phyloP scores from a whole-genome alignment of 2,329 filamentous ascomycete species.

The Epichloe coenophiala region DNA sequence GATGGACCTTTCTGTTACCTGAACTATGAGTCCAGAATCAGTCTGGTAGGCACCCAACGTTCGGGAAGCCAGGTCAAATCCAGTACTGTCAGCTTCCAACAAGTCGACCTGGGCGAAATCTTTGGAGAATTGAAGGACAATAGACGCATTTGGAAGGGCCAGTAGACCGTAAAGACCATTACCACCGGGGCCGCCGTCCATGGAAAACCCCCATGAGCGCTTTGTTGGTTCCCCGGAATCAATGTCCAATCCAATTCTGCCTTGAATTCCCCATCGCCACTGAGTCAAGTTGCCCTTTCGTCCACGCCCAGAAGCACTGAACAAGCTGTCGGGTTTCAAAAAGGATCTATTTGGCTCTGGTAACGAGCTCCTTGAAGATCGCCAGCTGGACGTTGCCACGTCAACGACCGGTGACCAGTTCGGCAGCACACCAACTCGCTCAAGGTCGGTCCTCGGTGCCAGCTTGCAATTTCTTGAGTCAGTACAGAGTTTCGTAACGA shows the following conservation, averaged over 20 bases:
- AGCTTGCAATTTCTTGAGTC: conserved; percentile 23
- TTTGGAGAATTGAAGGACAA: conserved; percentile 32
- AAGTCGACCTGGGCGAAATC: conserved; percentile 33
- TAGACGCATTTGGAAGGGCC: conserved; percentile 34
- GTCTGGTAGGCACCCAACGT: conserved; percentile 34
- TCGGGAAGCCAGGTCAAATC: conserved; percentile 38
- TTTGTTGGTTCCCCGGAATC: conserved; percentile 35
- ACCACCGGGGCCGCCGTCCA: conserved; percentile 8
- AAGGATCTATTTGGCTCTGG: conserved; percentile 13
- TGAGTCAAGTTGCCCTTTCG: conserved; percentile 51
- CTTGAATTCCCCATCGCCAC: conserved; percentile 53
- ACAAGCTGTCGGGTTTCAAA: conserved; percentile 38
- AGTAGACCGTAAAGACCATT: conserved; percentile 26
- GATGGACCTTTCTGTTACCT: conserved; percentile 38
- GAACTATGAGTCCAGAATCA: conserved; percentile 27
- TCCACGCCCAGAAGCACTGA: conserved; percentile 53
- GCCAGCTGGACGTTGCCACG: conserved; percentile 23
- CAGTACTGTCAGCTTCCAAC: conserved; percentile 24
- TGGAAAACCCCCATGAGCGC: conserved; percentile 39
- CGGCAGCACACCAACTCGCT: conserved; percentile 35
- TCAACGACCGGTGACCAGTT: conserved; percentile 52
- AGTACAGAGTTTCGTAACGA: background rate
- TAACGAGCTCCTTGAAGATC: background rate
- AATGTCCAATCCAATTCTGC: conserved; percentile 47
- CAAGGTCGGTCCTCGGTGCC: conserved; percentile 37